Evolutionary conservation across 208 protist species (phyloP).

Genomic region (Leishmania tarentolae): DNA sequence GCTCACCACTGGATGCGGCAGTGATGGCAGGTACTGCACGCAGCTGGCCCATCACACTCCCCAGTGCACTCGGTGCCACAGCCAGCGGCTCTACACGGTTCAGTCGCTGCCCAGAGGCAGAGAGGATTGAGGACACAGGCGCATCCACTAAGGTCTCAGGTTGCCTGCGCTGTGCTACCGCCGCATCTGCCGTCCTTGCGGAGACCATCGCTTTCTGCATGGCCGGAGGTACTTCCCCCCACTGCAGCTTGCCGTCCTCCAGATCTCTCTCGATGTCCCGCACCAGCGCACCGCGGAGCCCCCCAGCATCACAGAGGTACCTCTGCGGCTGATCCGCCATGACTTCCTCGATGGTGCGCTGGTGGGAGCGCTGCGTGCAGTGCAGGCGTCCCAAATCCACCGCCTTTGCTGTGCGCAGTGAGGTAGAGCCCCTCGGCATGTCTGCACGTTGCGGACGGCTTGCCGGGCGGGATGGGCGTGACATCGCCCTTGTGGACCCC

Average conservation of each 20-base stretch:
- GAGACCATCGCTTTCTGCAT: slow-evolving; percentile 42
- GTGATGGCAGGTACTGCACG: slow-evolving; percentile 15
- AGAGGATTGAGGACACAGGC: background rate
- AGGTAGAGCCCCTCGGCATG: slow-evolving; percentile 38
- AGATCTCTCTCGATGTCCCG: slow-evolving; percentile 48
- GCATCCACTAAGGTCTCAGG: background rate
- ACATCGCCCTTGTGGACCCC: background rate
- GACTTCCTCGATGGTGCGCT: slow-evolving; percentile 72
- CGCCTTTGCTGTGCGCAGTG: slow-evolving; percentile 53
- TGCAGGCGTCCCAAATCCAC: slow-evolving; percentile 49
- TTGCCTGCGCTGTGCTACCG: slow-evolving; percentile 7
- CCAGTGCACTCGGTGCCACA: slow-evolving; percentile 19
- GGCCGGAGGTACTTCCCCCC: slow-evolving; percentile 48
- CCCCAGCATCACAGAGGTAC: slow-evolving; percentile 14
- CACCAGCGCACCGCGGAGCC: slow-evolving; percentile 20
- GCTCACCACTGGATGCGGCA: background rate
- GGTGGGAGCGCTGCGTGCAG: slow-evolving; percentile 46
- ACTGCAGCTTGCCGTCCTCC: slow-evolving; percentile 54
- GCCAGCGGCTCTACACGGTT: slow-evolving; percentile 18
- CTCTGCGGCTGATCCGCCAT: slow-evolving; percentile 50
- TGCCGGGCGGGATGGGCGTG: slow-evolving; percentile 11
- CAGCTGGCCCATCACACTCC: slow-evolving; percentile 30
- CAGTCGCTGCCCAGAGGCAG: slow-evolving; percentile 3
- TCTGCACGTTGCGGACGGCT: slow-evolving; percentile 27
- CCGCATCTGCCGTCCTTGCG: slow-evolving; percentile 8